Percentiles rank a stretch among this genome's conserved stretches.
phyloP scores from a whole-genome alignment of 495 filamentous ascomycete species.

The Aspergillus sclerotioniger region DNA sequence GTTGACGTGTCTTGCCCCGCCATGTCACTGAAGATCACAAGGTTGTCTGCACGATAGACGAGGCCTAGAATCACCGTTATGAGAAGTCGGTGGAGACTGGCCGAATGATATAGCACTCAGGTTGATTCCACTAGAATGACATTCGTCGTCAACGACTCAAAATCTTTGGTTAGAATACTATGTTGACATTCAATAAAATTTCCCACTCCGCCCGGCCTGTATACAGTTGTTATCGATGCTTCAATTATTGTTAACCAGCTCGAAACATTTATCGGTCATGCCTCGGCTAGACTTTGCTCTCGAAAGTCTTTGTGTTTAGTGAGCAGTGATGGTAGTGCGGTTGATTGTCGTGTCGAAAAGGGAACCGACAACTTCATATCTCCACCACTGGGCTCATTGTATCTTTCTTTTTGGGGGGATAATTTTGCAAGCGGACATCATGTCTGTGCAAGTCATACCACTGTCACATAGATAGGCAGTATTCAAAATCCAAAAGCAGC shows the following conservation, averaged over 20 bases:
- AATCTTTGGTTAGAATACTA: too few species aligned
- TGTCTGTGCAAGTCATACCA: background rate
- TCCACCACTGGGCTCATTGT: background rate
- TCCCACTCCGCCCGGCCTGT: too few species aligned
- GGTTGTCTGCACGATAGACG: background rate
- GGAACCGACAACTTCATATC: background rate
- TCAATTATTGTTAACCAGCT: background rate
- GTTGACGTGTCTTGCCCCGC: slow-evolving; percentile 8
- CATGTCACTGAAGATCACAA: background rate
- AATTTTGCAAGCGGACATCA: too few species aligned
- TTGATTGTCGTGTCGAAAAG: background rate
- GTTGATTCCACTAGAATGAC: background rate
- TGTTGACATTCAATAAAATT: too few species aligned
- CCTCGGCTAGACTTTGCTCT: background rate
- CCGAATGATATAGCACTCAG: background rate
- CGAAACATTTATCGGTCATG: background rate
- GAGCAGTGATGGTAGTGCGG: too few species aligned
- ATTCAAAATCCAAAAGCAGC: background rate
- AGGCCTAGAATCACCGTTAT: background rate
- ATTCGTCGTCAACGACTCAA: too few species aligned
- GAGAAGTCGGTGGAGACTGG: background rate
- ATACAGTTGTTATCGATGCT: too few species aligned
- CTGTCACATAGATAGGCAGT: background rate
- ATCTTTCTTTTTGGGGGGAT: background rate
- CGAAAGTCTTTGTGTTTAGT: too few species aligned